Evolutionary conservation across 345 rosid species (phyloP).

Genomic region (Camelina neglecta): DNA sequence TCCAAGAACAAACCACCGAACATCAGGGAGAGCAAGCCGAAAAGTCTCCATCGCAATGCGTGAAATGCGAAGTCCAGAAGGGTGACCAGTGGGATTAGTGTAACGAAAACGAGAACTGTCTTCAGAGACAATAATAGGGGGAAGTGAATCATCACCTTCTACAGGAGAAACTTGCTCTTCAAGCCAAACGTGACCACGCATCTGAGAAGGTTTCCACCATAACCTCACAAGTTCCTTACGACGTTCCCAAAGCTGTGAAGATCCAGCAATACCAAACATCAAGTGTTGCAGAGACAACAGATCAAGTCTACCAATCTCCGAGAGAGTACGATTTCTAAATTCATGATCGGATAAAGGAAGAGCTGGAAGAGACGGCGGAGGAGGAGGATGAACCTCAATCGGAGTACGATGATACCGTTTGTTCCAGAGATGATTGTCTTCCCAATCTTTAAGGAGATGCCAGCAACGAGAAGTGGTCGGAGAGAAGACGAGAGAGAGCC

Average conservation of each 20-base stretch:
- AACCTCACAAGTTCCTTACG: slow-evolving; percentile 82
- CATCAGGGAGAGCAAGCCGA: slow-evolving; percentile 65
- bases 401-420: slow-evolving; percentile 29
- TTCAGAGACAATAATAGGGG: slow-evolving; percentile 74
- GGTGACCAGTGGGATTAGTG: slow-evolving; percentile 92
- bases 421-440: slow-evolving; percentile 47
- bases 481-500: slow-evolving; percentile 87
- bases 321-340: slow-evolving; percentile 52
- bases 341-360: slow-evolving; percentile 25
- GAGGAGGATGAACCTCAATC: slow-evolving; percentile 32
- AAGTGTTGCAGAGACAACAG: slow-evolving; percentile 53
- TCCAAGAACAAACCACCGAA: slow-evolving; percentile 87
- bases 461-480: slow-evolving; percentile 61
- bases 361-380: slow-evolving; percentile 41
- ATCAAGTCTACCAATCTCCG: slow-evolving; percentile 37
- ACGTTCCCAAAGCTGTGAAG: slow-evolving; percentile 72
- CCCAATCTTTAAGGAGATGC: slow-evolving; percentile 61
- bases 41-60: slow-evolving; percentile 75
- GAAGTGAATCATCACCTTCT: slow-evolving; percentile 66
- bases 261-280: slow-evolving; percentile 93
- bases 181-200: slow-evolving; percentile 90
- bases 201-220: slow-evolving; percentile 79
- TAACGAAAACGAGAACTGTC: slow-evolving; percentile 90
- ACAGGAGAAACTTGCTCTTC: slow-evolving; percentile 59
- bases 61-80: slow-evolving; percentile 88